Evolutionary conservation across 2,329 filamentous ascomycete genomes (phyloP).

Genomic region (Fusarium tuaranense): DNA sequence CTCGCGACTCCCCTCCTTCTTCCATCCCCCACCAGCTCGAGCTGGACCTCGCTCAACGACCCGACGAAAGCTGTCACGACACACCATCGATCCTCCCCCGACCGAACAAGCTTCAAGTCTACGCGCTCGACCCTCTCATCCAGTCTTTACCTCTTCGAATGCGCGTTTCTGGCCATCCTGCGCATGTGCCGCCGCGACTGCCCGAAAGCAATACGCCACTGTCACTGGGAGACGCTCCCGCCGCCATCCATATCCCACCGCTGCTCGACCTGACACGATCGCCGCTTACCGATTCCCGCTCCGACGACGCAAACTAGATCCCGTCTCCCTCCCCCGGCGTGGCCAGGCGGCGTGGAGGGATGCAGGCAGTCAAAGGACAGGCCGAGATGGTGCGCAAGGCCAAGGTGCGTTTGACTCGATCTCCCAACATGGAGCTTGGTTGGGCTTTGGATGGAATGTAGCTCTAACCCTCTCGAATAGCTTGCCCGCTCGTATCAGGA

Average conservation of each 20-base stretch:
- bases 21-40: neutral
- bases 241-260: slow-evolving; percentile 4
- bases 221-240: slow-evolving; percentile 33
- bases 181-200: slow-evolving; percentile 36
- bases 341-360: slow-evolving; percentile 52
- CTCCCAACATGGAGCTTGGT: neutral
- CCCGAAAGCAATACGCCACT: slow-evolving; percentile 35
- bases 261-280: slow-evolving; percentile 20
- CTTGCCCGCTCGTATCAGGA: slow-evolving; percentile 97
- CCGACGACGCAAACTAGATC: slow-evolving; percentile 4
- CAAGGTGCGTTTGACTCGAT: slow-evolving; percentile 58
- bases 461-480: slow-evolving; percentile 57
- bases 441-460: neutral
- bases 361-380: slow-evolving; percentile 67
- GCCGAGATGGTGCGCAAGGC: slow-evolving; percentile 72
- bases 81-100: neutral
- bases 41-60: slow-evolving; percentile 20
- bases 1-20: slow-evolving; percentile 10
- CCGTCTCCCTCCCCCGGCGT: slow-evolving; percentile 35
- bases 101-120: neutral
- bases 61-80: slow-evolving; percentile 23
- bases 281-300: slow-evolving; percentile 4
- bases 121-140: neutral
- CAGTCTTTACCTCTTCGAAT: slow-evolving; percentile 12
- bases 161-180: slow-evolving; percentile 24